Evolutionary conservation across 75 land plant species (phyloP), one percentile per base, ranked within the genome.

Genomic region (Cupressus sempervirens): DNA sequence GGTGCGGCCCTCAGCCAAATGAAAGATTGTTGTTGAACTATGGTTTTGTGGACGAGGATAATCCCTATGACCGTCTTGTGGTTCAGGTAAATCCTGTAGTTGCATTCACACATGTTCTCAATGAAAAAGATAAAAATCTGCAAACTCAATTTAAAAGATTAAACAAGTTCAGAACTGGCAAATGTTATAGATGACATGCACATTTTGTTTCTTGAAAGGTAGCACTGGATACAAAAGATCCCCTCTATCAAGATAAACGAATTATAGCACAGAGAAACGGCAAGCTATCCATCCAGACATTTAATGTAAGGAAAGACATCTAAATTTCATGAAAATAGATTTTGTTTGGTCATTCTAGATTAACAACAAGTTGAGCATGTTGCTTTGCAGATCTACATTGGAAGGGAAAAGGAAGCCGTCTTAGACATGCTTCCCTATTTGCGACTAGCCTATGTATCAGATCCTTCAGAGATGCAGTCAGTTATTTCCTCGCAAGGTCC

Each of bases 1-100:
- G 99, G 99, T 98, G 99, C 90, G 99, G 99, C 2, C 99, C 99
- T 52, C 99, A 98, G 88, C 98, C 99, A 88, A 98, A 98, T 89
- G 91, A 97, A 54, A 94, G 93, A 84, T 87, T 98, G 88, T 89
- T 98, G 77, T 80, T 98, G 45, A 98, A 98, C 84, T 98, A 98
- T 87, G 99, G 99, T 48, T 98, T 96, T 93, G 98, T 98, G 70
- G 99, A 98, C 86, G 96, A 96, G 84, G 99, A 98, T 54, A 98
- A 98, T 82, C 92, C 98, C 54, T 91, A 98, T 88, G 98, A 98
- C 76, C 93, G 99, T 12, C 67, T 98, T 41, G 86, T 90, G 46
- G 88, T 98, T 83, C 89, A 96, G 98, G 99, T 98, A 88, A 89
- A 76, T 30, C 54, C 1, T 79, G 81, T 41, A 43, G 36, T 12